phyloP scores from a whole-genome alignment of 352 stramenopile genomes.

The Phytopythium delawarense region DNA sequence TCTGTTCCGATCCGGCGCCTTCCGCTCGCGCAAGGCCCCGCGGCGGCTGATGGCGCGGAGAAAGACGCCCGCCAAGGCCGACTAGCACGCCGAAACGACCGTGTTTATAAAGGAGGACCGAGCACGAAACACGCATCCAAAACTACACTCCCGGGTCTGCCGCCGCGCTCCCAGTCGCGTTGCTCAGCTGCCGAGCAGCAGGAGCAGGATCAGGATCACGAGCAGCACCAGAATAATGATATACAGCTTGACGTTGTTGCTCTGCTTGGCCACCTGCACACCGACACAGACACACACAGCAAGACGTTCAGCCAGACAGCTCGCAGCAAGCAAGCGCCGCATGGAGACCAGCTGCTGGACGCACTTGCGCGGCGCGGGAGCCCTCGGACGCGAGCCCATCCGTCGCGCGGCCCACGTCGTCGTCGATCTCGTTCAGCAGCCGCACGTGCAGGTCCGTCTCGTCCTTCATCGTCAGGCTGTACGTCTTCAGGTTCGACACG shows the following conservation, averaged over 20 bases:
- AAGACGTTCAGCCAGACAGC: not conserved
- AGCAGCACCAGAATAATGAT: slow-evolving; percentile 86
- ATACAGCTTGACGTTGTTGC: slow-evolving; percentile 94
- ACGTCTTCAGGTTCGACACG: slow-evolving; percentile 82
- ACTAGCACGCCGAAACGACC: not conserved
- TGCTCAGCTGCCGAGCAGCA: slow-evolving; percentile 62
- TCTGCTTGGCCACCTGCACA: slow-evolving; percentile 87
- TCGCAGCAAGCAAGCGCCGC: slow-evolving; percentile 6
- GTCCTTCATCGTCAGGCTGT: slow-evolving; percentile 84
- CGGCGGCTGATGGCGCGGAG: not conserved
- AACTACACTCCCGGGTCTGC: not conserved
- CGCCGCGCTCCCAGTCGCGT: not conserved
- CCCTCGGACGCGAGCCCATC: slow-evolving; percentile 84
- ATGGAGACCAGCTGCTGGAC: slow-evolving; percentile 13
- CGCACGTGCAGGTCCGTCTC: slow-evolving; percentile 88
- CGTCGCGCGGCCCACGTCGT: slow-evolving; percentile 79
- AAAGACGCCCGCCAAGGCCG: slow-evolving; percentile 10
- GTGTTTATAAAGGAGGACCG: not conserved
- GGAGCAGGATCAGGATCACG: slow-evolving; percentile 85
- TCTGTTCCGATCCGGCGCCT: slow-evolving; percentile 27
- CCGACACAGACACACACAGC: slow-evolving; percentile 16
- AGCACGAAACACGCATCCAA: not conserved
- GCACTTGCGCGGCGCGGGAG: slow-evolving; percentile 61
- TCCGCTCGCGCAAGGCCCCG: slow-evolving; percentile 13
- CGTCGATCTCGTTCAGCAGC: slow-evolving; percentile 87